Conservation (phyloP, 2,329 filamentous ascomycete species). For the Tolypocladium endophyticum region DNA sequence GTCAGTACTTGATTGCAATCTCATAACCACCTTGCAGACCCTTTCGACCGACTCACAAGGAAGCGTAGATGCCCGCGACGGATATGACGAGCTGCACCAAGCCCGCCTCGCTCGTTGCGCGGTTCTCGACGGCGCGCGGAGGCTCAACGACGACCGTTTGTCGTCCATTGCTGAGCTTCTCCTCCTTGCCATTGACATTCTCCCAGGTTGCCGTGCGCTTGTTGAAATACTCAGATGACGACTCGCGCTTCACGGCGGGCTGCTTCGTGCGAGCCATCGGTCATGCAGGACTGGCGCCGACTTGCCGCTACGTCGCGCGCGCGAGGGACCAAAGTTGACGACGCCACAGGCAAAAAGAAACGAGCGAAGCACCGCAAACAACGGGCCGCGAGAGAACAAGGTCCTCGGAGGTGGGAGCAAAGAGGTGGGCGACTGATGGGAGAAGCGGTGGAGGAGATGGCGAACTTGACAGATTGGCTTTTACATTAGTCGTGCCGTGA, state of each 20-base stretch:
- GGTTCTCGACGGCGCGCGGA: neutral
- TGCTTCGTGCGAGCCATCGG: constrained; percentile 65
- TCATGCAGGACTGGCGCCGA: neutral
- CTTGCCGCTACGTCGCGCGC: neutral
- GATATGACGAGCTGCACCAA: constrained; percentile 70
- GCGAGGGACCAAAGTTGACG: neutral
- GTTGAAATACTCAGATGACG: constrained; percentile 56
- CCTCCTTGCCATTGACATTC: constrained; percentile 17
- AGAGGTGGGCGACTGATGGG: neutral
- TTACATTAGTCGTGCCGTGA: neutral
- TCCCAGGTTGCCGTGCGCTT: constrained; percentile 30
- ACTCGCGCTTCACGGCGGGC: constrained; percentile 52
- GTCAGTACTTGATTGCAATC: neutral
- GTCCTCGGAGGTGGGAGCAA: neutral
- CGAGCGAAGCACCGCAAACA: neutral
- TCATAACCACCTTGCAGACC: neutral
- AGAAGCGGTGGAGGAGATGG: neutral
- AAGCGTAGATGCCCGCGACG: constrained; percentile 91
- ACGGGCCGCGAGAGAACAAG: neutral
- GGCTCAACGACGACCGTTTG: neutral
- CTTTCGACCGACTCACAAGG: constrained; percentile 60
- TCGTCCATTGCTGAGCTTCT: constrained; percentile 8
- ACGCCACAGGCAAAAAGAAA: neutral
- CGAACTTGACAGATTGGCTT: constrained; percentile 3
- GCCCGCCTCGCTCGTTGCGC: constrained; percentile 38